Percentiles rank a stretch among this genome's conserved stretches.
Conservation (phyloP, 176 grass and related monocot species). For the Juncus inflexus region DNA sequence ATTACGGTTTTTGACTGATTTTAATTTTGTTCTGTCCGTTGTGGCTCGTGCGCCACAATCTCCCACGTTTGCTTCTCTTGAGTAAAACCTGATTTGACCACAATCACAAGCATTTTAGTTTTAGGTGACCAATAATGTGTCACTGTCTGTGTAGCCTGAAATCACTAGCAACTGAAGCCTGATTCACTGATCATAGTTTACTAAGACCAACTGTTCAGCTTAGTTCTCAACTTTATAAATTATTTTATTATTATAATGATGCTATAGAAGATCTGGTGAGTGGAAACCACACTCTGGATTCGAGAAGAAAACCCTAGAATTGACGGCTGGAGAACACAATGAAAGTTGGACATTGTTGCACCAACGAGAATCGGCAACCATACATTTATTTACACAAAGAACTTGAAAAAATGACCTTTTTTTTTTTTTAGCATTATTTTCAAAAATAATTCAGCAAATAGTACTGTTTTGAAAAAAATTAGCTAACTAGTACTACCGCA, state of each 20-base stretch:
- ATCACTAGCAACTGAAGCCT: no score
- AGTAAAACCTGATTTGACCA: constrained; percentile 4
- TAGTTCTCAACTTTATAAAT: no score
- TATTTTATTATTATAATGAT: not conserved
- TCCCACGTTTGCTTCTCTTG: constrained; percentile 22
- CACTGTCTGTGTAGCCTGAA: not conserved
- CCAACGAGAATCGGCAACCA: not conserved
- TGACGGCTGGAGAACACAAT: constrained; percentile 13
- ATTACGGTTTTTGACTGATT: no score
- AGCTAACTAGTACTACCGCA: no score
- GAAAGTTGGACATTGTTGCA: constrained; percentile 1
- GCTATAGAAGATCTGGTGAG: not conserved
- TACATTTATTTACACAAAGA: no score
- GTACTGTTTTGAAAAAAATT: no score
- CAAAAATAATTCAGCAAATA: no score
- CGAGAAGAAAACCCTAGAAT: constrained; percentile 21
- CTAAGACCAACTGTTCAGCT: not conserved
- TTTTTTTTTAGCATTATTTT: no score
- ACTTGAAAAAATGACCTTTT: no score
- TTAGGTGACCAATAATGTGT: not conserved
- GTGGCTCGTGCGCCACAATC: constrained; percentile 7
- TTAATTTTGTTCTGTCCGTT: no score
- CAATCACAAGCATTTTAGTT: no score
- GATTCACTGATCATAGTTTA: not conserved
- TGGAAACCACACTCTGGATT: not conserved